These are phyloP conservation scores for Amauroascus verrucosus DNA, from an alignment of 2,329 filamentous ascomycete species.

Conservation along the genomic window DNA sequence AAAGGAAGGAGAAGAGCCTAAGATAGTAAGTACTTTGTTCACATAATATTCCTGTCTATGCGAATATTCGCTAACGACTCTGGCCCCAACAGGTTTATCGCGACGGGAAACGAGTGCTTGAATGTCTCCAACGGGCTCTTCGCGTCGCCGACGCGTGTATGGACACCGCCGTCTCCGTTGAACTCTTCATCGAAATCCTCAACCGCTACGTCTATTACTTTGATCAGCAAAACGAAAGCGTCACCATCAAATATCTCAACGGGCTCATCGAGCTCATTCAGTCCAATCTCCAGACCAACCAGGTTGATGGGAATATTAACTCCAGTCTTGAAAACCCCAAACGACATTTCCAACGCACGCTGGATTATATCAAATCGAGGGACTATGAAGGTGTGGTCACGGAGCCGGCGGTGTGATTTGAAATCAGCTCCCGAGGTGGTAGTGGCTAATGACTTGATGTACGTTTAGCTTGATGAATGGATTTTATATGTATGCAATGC, in stretches of 20 bases:
- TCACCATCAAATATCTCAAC: conserved; percentile 96
- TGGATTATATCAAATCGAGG: conserved; percentile 84
- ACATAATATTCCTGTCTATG: background rate
- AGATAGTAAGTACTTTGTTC: conserved; percentile 50
- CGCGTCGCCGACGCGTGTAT: conserved; percentile 97
- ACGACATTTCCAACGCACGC: conserved; percentile 86
- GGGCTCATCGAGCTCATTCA: conserved; percentile 97
- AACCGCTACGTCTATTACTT: conserved; percentile 99
- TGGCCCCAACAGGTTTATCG: conserved; percentile 59
- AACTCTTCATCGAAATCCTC: conserved; percentile 95
- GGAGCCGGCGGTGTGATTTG: conserved; percentile 43
- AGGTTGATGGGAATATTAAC: conserved; percentile 52
- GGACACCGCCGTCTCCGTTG: conserved; percentile 94
- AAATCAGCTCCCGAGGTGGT: background rate
- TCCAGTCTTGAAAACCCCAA: conserved; percentile 76
- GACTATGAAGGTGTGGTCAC: conserved; percentile 89
- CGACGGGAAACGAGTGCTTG: conserved; percentile 90
- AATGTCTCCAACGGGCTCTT: conserved; percentile 88
- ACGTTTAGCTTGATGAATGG: conserved; percentile 5
- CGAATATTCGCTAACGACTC: background rate
- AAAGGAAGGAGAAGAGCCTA: conserved; percentile 69
- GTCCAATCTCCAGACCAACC: conserved; percentile 80
- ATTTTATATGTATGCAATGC: conserved; percentile 1
- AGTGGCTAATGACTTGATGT: background rate
- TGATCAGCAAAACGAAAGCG: conserved; percentile 96